Evolutionary conservation across 2,329 filamentous ascomycete species (phyloP), one percentile per base, ranked within the genome.

Genomic region (Exophiala calicioides): DNA sequence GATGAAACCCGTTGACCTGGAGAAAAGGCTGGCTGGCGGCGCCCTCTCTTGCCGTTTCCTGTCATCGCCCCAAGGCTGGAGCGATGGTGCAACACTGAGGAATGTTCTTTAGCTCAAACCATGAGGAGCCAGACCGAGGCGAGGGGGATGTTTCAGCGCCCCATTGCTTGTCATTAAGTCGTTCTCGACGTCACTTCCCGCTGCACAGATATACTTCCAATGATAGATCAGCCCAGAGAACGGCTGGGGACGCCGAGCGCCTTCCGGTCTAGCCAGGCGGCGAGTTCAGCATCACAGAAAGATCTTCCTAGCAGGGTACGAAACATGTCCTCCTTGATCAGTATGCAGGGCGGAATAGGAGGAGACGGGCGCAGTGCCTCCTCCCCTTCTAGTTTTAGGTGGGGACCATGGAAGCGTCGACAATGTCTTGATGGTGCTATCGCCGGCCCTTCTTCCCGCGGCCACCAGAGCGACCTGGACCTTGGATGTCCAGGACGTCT

Each of bases 401-500:
- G n/a, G n/a, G n/a, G n/a, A n/a, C n/a, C n/a, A n/a, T n/a, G n/a
- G 18, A 8, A 19, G 35, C 19, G 19, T 32, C 10, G 30, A 21
- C 32, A 19, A 18, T 15, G 18, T 16, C 7, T 19, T 20, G 26
- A 12, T 9, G 13, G 29, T 18, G 16, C 34, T 43, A 31, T 46
- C 41, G 43, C 23, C 51, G 52, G 41, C 48, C 40, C 18, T n/a
- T 35, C 21, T 34, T 41, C 6, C 47, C 42, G 21, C 48, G 35
- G 31, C 27, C 16, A 30, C 36, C 24, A 38, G 45, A 40, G 33
- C 37, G 44, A 49, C 40, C 19, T 9, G 51, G 43, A 21, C 82
- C 81, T 59, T 86, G 79, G 53, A 93, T 88, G 44, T 78, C 78
- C 57, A 71, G 75, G 5, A 96, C 78, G 68, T 97, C 91, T 59